A percentile compares a stretch with the other conserved stretches of the same genome.
Evolutionary conservation across 805 yeast genomes (phyloP).

Genomic region (Sungouiella blattae): DNA sequence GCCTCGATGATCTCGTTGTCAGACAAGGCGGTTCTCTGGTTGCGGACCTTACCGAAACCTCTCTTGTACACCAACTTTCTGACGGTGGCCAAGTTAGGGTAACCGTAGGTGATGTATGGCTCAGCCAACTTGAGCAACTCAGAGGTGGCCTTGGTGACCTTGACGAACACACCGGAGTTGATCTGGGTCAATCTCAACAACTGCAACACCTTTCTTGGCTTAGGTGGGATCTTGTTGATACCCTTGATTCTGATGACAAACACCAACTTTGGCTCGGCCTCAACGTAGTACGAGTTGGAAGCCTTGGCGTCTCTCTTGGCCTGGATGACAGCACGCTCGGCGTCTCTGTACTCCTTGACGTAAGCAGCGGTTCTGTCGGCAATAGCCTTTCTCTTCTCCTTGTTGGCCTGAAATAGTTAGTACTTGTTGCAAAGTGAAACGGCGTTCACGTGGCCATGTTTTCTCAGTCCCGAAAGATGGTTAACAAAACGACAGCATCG

Average conservation of each 20-base stretch:
- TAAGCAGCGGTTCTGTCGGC: conserved; percentile 95
- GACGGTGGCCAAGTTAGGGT: conserved; percentile 89
- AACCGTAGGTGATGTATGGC: conserved; percentile 97
- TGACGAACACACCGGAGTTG: conserved; percentile 93
- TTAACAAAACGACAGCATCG: conserved; percentile 72
- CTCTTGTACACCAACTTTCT: conserved; percentile 95
- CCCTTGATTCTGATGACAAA: conserved; percentile 99
- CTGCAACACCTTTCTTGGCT: conserved; percentile 98
- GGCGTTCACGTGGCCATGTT: conserved; percentile 3
- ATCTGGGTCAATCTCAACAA: conserved; percentile 90
- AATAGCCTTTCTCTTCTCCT: conserved; percentile 62
- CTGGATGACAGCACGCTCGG: conserved; percentile 80
- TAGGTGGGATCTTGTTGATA: conserved; percentile 97
- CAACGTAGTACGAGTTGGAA: conserved; percentile 89
- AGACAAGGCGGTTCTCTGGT: conserved; percentile 87
- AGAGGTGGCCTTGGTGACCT: conserved; percentile 91
- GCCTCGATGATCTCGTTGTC: conserved; percentile 89
- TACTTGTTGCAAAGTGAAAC: too few species aligned
- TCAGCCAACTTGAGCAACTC: conserved; percentile 92
- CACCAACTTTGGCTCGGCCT: conserved; percentile 91
- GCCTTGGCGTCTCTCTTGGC: conserved; percentile 95
- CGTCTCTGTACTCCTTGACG: conserved; percentile 89
- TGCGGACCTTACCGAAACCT: conserved; percentile 96
- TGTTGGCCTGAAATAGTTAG: conserved; percentile 40
- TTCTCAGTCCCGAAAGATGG: conserved; percentile 86